phyloP scores from a whole-genome alignment of 495 filamentous ascomycete species.

The Talaromyces trachyspermus region DNA sequence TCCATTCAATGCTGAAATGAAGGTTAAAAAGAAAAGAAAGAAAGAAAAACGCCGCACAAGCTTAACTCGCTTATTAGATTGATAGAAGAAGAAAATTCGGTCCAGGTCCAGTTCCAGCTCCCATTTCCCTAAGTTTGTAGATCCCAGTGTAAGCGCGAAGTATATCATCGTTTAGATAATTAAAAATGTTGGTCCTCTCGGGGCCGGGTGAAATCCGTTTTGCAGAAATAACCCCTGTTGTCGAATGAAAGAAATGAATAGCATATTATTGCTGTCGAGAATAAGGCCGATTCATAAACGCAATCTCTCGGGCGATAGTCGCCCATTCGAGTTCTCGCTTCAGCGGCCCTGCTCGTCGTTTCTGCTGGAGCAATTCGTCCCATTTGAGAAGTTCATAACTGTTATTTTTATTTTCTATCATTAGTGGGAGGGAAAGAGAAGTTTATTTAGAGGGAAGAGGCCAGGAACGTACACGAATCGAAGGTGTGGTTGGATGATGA shows the following conservation, averaged over 20 bases:
- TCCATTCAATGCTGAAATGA: too few species aligned
- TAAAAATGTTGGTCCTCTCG: too few species aligned
- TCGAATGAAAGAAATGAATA: not conserved
- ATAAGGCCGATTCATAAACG: slow-evolving; percentile 95
- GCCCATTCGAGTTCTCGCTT: slow-evolving; percentile 86
- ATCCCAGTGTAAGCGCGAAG: too few species aligned
- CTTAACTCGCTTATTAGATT: too few species aligned
- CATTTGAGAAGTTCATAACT: slow-evolving; percentile 78
- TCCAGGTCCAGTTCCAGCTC: too few species aligned
- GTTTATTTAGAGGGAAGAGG: not conserved
- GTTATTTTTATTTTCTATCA: not conserved
- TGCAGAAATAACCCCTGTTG: not conserved
- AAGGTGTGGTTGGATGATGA: slow-evolving; percentile 65
- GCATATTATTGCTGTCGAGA: slow-evolving; percentile 29
- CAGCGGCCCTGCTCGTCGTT: slow-evolving; percentile 35
- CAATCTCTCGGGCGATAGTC: slow-evolving; percentile 81
- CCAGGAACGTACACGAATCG: slow-evolving; percentile 49
- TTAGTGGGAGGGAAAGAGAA: not conserved
- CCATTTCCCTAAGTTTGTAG: too few species aligned
- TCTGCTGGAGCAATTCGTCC: slow-evolving; percentile 61
- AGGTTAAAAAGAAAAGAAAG: too few species aligned
- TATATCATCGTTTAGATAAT: too few species aligned
- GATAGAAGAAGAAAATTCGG: too few species aligned
- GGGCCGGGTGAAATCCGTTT: too few species aligned
- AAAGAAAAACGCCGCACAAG: too few species aligned